phyloP scores from a whole-genome alignment of 805 yeast species.

The Starmerella floris region DNA sequence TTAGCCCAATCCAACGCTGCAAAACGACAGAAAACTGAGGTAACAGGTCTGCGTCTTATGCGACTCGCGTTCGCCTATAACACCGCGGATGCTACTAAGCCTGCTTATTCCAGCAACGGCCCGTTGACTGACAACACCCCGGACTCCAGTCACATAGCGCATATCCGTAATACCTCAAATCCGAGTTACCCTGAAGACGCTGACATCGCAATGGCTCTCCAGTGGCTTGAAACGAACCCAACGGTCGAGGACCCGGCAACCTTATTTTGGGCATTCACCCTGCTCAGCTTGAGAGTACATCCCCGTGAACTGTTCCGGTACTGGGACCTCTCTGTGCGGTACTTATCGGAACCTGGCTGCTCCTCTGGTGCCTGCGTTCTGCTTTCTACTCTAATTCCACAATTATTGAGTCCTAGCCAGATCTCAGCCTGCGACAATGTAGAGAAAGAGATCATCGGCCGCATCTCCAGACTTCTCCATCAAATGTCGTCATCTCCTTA shows the following conservation, averaged over 20 bases:
- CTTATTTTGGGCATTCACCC: constrained; percentile 3
- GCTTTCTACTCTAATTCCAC: background rate
- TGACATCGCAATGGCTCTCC: too few relatives aligned
- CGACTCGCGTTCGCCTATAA: background rate
- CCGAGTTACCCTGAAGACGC: too few relatives aligned
- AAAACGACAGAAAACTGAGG: background rate
- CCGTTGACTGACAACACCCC: too few relatives aligned
- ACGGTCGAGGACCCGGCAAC: background rate
- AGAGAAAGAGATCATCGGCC: background rate
- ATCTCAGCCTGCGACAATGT: background rate
- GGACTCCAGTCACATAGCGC: too few relatives aligned
- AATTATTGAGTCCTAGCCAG: background rate
- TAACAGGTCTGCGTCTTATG: background rate
- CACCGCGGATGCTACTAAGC: too few relatives aligned
- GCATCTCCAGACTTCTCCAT: background rate
- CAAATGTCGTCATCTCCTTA: background rate
- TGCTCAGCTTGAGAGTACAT: too few relatives aligned
- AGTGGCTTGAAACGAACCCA: background rate
- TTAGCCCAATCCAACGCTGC: background rate
- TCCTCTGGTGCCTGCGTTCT: constrained; percentile 12
- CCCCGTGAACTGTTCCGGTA: too few relatives aligned
- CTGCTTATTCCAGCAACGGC: too few relatives aligned
- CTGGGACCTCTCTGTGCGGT: constrained; percentile 3
- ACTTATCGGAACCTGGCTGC: background rate
- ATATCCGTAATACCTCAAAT: too few relatives aligned